Conservation (phyloP, 2,329 filamentous ascomycete genomes). For the Lasiodiplodia hormozganensis region DNA sequence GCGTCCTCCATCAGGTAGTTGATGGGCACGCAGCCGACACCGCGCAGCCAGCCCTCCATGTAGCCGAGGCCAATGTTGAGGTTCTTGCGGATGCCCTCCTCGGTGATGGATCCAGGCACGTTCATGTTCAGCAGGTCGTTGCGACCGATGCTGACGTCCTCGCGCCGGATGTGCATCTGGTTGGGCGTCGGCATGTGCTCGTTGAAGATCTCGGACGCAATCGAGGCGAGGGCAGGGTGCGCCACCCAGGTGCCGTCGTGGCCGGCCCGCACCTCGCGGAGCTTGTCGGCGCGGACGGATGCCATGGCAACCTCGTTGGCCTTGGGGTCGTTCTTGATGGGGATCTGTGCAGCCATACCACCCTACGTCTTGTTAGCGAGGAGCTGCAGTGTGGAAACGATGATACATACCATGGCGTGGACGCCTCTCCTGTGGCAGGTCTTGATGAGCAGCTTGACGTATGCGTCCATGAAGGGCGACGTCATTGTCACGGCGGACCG, state of each 20-base stretch:
- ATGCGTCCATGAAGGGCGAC: conserved; percentile 96
- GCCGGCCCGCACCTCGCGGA: conserved; percentile 91
- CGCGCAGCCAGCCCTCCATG: conserved; percentile 98
- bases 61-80: conserved; percentile 95
- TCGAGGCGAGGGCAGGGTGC: conserved; percentile 87
- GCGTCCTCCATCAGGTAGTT: conserved; percentile 99
- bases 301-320: conserved; percentile 97
- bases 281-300: conserved; percentile 90
- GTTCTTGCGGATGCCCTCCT: conserved; percentile 96
- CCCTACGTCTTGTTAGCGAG: conserved; percentile 56
- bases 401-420: conserved; percentile 76
- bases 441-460: conserved; percentile 96
- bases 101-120: conserved; percentile 88
- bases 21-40: conserved; percentile 94
- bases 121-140: conserved; percentile 99
- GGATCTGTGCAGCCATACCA: conserved; percentile 98
- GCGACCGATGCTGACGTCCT: conserved; percentile 84
- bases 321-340: conserved; percentile 90
- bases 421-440: conserved; percentile 96
- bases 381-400: neutral
- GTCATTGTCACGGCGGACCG: conserved; percentile 95
- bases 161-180: conserved; percentile 88
- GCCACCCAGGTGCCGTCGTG: conserved; percentile 99
- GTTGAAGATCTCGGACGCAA: conserved; percentile 94
- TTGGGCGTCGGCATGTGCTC: conserved; percentile 98